Conservation (phyloP, 1,139 yeast species). For the Kodamaea sp. region DNA sequence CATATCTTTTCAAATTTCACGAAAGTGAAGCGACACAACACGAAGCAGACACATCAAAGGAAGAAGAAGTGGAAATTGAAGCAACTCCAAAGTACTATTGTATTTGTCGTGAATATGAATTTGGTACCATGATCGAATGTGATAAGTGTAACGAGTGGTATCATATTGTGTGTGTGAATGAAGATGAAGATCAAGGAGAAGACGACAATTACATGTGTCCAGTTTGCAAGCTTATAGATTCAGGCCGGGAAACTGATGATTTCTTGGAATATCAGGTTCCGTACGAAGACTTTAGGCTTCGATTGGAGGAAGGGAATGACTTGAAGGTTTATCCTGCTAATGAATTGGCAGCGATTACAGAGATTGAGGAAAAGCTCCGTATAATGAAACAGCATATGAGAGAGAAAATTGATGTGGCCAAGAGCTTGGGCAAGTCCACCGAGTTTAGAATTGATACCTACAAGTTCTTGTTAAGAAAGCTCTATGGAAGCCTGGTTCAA, state of each 20-base stretch:
- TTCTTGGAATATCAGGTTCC: constrained; percentile 24
- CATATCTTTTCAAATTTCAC: constrained; percentile 21
- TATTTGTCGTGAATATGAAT: constrained; percentile 67
- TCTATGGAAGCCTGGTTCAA: constrained; percentile 36
- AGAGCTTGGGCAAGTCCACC: constrained; percentile 9
- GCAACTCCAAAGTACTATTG: constrained; percentile 49
- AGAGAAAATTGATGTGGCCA: constrained; percentile 17
- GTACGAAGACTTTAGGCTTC: constrained; percentile 17
- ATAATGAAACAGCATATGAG: constrained; percentile 12
- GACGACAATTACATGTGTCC: constrained; percentile 63
- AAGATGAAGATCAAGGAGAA: constrained; percentile 28
- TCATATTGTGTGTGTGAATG: constrained; percentile 66
- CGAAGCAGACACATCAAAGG: constrained; percentile 9
- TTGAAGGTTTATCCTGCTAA: constrained; percentile 42
- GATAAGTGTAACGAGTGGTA: constrained; percentile 81
- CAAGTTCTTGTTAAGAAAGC: constrained; percentile 31
- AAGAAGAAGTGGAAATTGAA: constrained; percentile 13
- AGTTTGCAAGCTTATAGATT: constrained; percentile 48
- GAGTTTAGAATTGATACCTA: constrained; percentile 26
- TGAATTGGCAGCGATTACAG: constrained; percentile 32
- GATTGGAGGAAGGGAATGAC: constrained; percentile 30
- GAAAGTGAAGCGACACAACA: constrained; percentile 11
- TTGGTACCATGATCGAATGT: constrained; percentile 78
- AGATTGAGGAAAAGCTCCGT: constrained; percentile 24
- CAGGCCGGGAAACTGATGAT: constrained; percentile 17